Conservation (phyloP, 2,329 filamentous ascomycete species). For the Sphaerostilbella broomeana region DNA sequence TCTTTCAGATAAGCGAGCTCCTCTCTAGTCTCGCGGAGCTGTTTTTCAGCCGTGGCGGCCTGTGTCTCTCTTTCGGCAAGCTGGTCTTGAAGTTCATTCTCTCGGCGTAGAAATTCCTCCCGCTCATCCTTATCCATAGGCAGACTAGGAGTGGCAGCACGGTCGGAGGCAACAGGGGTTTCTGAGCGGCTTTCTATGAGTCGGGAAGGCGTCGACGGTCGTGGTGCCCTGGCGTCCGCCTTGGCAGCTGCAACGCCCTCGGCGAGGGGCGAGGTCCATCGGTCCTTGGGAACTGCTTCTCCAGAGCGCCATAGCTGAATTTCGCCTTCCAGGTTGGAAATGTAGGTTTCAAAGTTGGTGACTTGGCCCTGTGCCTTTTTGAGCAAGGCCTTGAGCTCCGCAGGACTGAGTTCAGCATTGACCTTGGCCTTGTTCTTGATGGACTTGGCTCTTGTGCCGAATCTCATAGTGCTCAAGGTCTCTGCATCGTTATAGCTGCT, state of each 20-base stretch:
- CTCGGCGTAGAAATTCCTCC: conserved; percentile 88
- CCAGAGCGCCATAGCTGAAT: conserved; percentile 82
- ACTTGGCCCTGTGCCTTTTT: conserved; percentile 89
- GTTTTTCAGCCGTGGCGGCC: conserved; percentile 72
- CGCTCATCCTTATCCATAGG: conserved; percentile 92
- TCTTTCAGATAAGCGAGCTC: conserved; percentile 83
- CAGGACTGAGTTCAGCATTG: conserved; percentile 93
- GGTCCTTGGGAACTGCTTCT: conserved; percentile 81
- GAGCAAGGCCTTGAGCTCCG: conserved; percentile 87
- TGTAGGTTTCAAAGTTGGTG: conserved; percentile 81
- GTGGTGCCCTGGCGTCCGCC: conserved; percentile 37
- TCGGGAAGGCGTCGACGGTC: conserved; percentile 48
- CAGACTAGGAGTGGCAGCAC: conserved; percentile 79
- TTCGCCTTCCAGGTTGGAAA: conserved; percentile 76
- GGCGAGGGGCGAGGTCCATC: conserved; percentile 65
- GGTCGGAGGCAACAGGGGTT: conserved; percentile 64
- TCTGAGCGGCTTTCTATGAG: conserved; percentile 55
- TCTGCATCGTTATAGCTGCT: conserved; percentile 97
- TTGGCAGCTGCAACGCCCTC: conserved; percentile 36
- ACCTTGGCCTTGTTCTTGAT: conserved; percentile 99
- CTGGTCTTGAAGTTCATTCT: conserved; percentile 97
- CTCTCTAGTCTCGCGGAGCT: conserved; percentile 74
- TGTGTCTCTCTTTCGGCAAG: conserved; percentile 86
- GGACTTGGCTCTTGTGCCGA: conserved; percentile 92
- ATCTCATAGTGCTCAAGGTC: conserved; percentile 84